Percentiles rank a stretch among this genome's conserved stretches.
phyloP scores from a whole-genome alignment of 225 moss, liverwort and hornwort species.

The Marchantia polymorpha region DNA sequence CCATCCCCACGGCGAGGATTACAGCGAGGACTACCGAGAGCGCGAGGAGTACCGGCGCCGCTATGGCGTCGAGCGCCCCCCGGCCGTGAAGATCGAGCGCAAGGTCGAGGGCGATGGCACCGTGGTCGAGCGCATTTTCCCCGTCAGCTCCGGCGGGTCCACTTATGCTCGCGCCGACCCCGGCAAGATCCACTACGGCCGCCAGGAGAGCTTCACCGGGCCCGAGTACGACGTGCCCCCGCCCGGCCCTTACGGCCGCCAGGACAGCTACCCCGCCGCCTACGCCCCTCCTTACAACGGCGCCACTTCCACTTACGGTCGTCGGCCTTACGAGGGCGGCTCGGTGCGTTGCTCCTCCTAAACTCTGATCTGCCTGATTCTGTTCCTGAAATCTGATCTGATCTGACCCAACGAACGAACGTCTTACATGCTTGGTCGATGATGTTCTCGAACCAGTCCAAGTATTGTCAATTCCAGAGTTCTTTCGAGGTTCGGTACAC shows the following conservation, averaged over 20 bases:
- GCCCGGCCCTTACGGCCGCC: background rate
- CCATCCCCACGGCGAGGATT: conserved; percentile 6
- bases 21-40: background rate
- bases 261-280: conserved; percentile 17
- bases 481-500: too few species aligned
- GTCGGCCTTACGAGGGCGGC: conserved; percentile 34
- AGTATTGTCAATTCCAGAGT: too few species aligned
- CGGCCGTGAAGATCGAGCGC: conserved; percentile 37
- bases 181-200: conserved; percentile 45
- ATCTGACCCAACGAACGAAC: background rate
- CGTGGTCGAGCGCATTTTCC: conserved; percentile 40
- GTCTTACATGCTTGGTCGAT: background rate
- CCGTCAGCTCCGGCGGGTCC: conserved; percentile 12
- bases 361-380: background rate
- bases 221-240: conserved; percentile 15
- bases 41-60: conserved; percentile 11
- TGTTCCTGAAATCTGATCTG: background rate
- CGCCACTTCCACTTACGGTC: conserved; percentile 27
- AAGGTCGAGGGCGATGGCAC: conserved; percentile 45
- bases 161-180: conserved; percentile 16
- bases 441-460: too few species aligned
- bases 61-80: conserved; percentile 4
- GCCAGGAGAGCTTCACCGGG: conserved; percentile 42
- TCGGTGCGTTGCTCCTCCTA: conserved; percentile 26
- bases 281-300: conserved; percentile 32